Evolutionary conservation across 345 rosid genomes (phyloP), one percentile per base, ranked within the genome.

Genomic region (Populus simonii): DNA sequence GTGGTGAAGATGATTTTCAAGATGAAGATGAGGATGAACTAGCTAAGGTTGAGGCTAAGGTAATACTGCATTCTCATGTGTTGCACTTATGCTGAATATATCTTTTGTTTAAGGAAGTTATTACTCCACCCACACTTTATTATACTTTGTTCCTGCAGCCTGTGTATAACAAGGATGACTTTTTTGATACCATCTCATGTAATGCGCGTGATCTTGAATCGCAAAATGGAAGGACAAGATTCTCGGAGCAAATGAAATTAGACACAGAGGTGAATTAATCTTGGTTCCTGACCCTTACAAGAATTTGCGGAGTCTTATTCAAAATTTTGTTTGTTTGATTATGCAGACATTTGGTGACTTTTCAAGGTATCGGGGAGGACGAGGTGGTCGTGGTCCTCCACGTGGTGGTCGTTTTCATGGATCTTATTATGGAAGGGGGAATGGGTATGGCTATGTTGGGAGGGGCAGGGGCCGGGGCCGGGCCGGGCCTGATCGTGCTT

Each of bases 131-230:
- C 12, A 38, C 33, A 7, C 47, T 16, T 53, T 23, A 35, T 53
- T 45, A 43, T 35, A 55, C 76, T 71, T 49, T 78, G 61, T 12
- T 77, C 63, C 41, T 79, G 74, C 87, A 94, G 98, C 85, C 91
- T 79, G 85, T 92, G 35, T 94, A 94, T 86, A 93, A 89, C 77
- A 94, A 92, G 87, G 98, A 94, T 70, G 98, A 94, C 88, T 93
- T 93, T 74, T 94, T 93, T 84, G 97, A 94, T 87, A 83, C 93
- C 22, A 90, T 94, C 65, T 94, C 97, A 25, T 86, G 83, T 83
- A 85, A 88, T 70, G 68, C 91, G 15, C 80, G 76, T 66, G 85
- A 79, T 80, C 79, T 82, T 57, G 89, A 86, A 6, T 87, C 91
- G 61, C 93, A 85, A 68, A 89, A 75, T 77, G 89, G 92, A 84